phyloP scores from a whole-genome alignment of 495 filamentous ascomycete species.

The Penicillium egyptiacum region DNA sequence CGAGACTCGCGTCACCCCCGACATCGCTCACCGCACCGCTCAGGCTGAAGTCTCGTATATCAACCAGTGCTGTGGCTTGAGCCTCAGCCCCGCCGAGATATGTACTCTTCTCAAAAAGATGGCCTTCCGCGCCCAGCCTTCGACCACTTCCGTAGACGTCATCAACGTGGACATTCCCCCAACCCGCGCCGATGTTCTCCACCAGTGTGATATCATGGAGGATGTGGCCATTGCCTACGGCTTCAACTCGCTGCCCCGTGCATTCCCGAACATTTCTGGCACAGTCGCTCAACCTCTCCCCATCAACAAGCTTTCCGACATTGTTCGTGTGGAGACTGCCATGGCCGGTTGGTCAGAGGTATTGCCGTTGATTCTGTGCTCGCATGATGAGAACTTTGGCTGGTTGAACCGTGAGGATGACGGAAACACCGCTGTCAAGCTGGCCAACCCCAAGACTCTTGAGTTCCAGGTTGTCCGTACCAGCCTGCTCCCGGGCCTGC shows the following conservation, averaged over 20 bases:
- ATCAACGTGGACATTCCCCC: conserved; percentile 82
- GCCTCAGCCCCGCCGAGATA: conserved; percentile 67
- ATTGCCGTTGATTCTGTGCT: conserved; percentile 94
- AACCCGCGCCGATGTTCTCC: conserved; percentile 90
- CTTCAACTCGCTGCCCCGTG: conserved; percentile 88
- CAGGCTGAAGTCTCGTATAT: conserved; percentile 88
- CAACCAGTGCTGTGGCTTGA: conserved; percentile 84
- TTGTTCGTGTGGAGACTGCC: conserved; percentile 84
- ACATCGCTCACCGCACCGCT: conserved; percentile 70
- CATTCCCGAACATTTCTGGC: conserved; percentile 76
- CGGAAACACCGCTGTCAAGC: conserved; percentile 77
- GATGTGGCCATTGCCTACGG: conserved; percentile 94
- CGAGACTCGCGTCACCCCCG: conserved; percentile 74
- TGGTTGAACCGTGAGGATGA: conserved; percentile 94
- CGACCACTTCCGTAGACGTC: conserved; percentile 57
- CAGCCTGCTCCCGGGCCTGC: conserved; percentile 78
- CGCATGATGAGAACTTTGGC: conserved; percentile 96
- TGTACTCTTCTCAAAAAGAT: conserved; percentile 80
- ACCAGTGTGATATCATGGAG: conserved; percentile 98
- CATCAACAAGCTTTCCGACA: conserved; percentile 93
- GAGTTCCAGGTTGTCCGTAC: conserved; percentile 98
- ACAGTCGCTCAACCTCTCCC: conserved; percentile 84
- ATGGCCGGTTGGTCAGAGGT: conserved; percentile 97
- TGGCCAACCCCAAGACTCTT: conserved; percentile 92
- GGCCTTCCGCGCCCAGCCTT: conserved; percentile 76